A percentile compares a stretch with the other conserved stretches of the same genome.
Evolutionary conservation across 2,329 filamentous ascomycete species (phyloP).

Genomic region (Fonsecaea pedrosoi): DNA sequence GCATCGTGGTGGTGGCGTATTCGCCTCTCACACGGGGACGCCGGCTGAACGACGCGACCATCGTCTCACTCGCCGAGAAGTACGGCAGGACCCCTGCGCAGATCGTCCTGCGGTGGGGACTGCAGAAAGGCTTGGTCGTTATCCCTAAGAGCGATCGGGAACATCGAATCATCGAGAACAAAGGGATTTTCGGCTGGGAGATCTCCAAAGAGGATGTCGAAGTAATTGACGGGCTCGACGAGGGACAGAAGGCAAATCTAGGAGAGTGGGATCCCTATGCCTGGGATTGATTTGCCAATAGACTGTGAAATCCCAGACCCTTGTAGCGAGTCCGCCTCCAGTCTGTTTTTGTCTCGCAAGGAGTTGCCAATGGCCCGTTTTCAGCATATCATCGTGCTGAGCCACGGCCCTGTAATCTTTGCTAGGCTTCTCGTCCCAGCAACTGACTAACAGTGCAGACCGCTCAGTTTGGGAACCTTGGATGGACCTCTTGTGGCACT

Average conservation of each 20-base stretch:
- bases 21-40: conserved; percentile 39
- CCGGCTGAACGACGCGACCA: conserved; percentile 36
- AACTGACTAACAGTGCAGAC: neutral
- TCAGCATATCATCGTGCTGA: neutral
- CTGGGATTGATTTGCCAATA: conserved; percentile 20
- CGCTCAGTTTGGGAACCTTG: neutral
- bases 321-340: neutral
- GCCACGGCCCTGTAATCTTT: neutral
- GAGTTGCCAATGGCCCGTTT: neutral
- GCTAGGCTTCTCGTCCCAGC: neutral
- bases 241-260: conserved; percentile 58
- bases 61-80: conserved; percentile 39
- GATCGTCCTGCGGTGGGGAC: conserved; percentile 43
- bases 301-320: neutral
- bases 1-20: conserved; percentile 22
- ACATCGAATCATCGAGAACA: conserved; percentile 31
- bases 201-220: conserved; percentile 58
- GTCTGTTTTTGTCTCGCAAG: neutral
- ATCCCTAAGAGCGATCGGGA: conserved; percentile 35
- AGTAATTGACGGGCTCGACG: conserved; percentile 66
- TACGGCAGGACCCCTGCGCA: conserved; percentile 39
- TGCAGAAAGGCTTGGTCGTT: conserved; percentile 35
- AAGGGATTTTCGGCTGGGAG: conserved; percentile 31
- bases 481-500: neutral
- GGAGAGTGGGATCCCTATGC: conserved; percentile 35